A percentile compares a stretch with the other conserved stretches of the same genome.
Conservation (phyloP, 306 rosid genomes). For the Dryas octopetala region DNA sequence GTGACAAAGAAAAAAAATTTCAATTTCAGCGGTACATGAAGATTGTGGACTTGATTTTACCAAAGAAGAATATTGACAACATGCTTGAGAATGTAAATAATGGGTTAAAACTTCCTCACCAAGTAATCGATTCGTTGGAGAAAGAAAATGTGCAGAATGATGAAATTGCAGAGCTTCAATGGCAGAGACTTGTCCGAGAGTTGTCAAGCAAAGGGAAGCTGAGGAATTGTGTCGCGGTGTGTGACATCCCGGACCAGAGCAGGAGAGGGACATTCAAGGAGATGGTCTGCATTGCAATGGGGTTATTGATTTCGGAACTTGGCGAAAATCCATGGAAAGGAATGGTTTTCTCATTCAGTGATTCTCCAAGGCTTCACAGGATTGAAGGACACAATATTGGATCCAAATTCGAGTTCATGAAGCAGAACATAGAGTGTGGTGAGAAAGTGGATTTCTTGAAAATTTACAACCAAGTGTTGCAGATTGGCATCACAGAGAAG, state of each 20-base stretch:
- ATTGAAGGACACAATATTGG: not conserved
- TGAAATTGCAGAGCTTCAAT: not conserved
- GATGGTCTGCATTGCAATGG: not conserved
- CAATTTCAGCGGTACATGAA: not conserved
- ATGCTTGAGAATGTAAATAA: not conserved
- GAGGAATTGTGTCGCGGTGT: not conserved
- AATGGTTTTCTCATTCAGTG: not conserved
- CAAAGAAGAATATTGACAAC: too few species aligned
- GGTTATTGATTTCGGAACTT: slow-evolving; percentile 4
- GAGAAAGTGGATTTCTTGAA: not conserved
- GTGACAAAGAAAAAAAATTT: not conserved
- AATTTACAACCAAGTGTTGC: not conserved
- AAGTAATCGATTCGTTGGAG: not conserved
- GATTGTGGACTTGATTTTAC: not conserved
- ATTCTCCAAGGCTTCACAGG: not conserved
- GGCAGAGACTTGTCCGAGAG: not conserved
- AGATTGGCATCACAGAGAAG: not conserved
- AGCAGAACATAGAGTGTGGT: too few species aligned
- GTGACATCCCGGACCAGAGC: not conserved
- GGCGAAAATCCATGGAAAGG: slow-evolving; percentile 11
- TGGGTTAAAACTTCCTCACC: not conserved
- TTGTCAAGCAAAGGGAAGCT: slow-evolving; percentile 1
- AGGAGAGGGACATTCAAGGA: not conserved
- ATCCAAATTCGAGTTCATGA: slow-evolving; percentile 1
- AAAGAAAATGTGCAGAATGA: not conserved